Conservation (phyloP, 768 basidiomycete genomes). For the Cystofilobasidium bisporidii region DNA sequence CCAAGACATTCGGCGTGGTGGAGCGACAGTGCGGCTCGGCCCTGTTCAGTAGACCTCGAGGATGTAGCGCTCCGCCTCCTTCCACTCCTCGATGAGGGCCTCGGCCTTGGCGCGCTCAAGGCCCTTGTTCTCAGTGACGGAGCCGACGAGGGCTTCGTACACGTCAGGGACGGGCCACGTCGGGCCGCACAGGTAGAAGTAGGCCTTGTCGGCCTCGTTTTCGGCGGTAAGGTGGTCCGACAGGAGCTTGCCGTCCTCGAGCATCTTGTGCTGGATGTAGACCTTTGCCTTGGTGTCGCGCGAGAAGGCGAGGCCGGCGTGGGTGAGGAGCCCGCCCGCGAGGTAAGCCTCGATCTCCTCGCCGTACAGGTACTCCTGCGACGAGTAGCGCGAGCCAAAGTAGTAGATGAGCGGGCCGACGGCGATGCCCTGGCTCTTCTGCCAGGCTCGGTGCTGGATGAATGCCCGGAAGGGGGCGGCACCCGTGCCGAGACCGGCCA, state of each 20-base stretch:
- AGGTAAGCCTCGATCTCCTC: constrained; percentile 82
- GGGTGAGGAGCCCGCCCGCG: constrained; percentile 68
- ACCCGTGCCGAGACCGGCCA: constrained; percentile 97
- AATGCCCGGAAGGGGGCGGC: constrained; percentile 99
- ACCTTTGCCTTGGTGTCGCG: constrained; percentile 85
- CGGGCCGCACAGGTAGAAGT: constrained; percentile 94
- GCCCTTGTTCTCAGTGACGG: constrained; percentile 62
- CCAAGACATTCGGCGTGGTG: too few relatives aligned
- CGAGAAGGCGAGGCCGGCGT: constrained; percentile 91
- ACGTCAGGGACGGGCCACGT: constrained; percentile 99
- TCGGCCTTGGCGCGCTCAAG: constrained; percentile 59
- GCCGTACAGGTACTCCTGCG: constrained; percentile 92
- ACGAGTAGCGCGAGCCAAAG: constrained; percentile 93
- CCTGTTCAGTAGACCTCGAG: constrained; percentile 66
- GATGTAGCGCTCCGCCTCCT: constrained; percentile 96
- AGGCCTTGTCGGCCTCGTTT: constrained; percentile 42
- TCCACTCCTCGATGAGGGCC: constrained; percentile 72
- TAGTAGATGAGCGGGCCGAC: constrained; percentile 95
- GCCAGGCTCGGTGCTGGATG: constrained; percentile 85
- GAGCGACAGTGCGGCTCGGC: too few relatives aligned
- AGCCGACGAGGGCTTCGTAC: constrained; percentile 78
- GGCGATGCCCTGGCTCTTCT: constrained; percentile 60
- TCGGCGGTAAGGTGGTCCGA: constrained; percentile 56
- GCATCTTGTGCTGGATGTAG: constrained; percentile 99
- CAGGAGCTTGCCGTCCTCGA: constrained; percentile 69